A percentile compares a stretch with the other conserved stretches of the same genome.
Conservation (phyloP, 2,329 filamentous ascomycete genomes). For the Pseudocercospora eumusae region DNA sequence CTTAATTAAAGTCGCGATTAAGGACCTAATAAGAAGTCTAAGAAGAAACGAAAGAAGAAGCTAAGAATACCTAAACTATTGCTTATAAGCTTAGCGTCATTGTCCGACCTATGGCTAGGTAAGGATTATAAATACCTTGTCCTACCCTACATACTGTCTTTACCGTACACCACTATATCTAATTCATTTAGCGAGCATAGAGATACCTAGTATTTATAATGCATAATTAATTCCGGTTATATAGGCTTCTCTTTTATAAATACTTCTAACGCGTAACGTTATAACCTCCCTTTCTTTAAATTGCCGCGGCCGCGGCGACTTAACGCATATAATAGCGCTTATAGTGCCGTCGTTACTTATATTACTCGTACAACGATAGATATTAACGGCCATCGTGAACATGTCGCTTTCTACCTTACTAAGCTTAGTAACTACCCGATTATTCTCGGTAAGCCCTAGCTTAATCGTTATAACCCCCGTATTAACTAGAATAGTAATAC, state of each 20-base stretch:
- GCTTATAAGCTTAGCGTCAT: background rate
- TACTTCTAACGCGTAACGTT: background rate
- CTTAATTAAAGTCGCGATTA: constrained; percentile 1
- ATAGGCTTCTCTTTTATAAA: constrained; percentile 1
- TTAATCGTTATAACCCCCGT: too few species aligned
- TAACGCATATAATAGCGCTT: background rate
- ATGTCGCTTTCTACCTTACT: too few species aligned
- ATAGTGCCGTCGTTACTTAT: too few species aligned
- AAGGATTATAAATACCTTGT: constrained; percentile 1
- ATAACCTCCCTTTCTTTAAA: background rate
- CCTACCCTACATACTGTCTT: constrained; percentile 1
- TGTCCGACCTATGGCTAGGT: background rate
- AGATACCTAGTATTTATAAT: constrained; percentile 4
- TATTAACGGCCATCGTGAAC: too few species aligned
- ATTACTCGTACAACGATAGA: too few species aligned
- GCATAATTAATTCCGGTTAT: background rate
- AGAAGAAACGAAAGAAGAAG: background rate
- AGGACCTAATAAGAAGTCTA: background rate
- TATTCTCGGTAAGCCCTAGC: too few species aligned
- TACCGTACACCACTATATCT: background rate
- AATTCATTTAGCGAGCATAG: background rate
- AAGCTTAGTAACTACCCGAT: too few species aligned
- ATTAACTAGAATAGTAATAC: background rate
- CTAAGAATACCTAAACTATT: background rate
- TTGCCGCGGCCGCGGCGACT: background rate